Base-by-base conservation (phyloP, 495 filamentous ascomycete species). In the Beverwykella pulmonaria region DNA sequence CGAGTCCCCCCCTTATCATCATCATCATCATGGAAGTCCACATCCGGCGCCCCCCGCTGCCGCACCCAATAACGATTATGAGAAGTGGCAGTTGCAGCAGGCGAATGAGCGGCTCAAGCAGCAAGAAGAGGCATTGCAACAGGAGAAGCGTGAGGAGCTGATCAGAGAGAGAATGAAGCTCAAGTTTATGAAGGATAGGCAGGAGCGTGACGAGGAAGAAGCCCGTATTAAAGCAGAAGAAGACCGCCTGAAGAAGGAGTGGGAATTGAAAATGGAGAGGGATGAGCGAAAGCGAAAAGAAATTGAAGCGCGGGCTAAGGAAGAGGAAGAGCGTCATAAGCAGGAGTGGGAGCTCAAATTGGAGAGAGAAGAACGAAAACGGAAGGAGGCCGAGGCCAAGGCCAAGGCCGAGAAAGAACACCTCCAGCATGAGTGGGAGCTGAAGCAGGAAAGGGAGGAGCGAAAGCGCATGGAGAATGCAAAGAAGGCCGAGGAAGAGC, bases 111-210 rank as follows among this genome's bases (percentile, higher is more conserved):
- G 70, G 22, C 53, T 67, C 7, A 71, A 53, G 34, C 41, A 44
- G 0, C 65, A 70, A 29, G 69, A 72, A 53, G 65, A 69, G 9
- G 39, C 39, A 0, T 23, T 69, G 58, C 65, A 73, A 32, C 60
- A 58, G 29, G 73, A 73, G 23, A 68, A 48, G 49, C 61, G 65
- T 29, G 66, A 73, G 39, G 69, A 70, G 58, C 58, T 70, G 17
- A 23, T 69, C 57, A 68, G 54, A 61, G 63, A 61, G 60, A 65
- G 57, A 48, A 36, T 59, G 22, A 62, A 74, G 56, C 59, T 68
- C 23, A 59, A 65, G 50, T 60, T 64, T 34, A 23, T 73, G 46
- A 58, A 61, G 49, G 55, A 69, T 20, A 56, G 49, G 57, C 41
- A 54, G 25, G 63, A 71, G 63, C 55, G 32, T n/a, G 58, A 69